These are phyloP conservation scores for Byssothecium circinans DNA, from an alignment of 2,329 filamentous ascomycete genomes.

Conservation along the genomic window DNA sequence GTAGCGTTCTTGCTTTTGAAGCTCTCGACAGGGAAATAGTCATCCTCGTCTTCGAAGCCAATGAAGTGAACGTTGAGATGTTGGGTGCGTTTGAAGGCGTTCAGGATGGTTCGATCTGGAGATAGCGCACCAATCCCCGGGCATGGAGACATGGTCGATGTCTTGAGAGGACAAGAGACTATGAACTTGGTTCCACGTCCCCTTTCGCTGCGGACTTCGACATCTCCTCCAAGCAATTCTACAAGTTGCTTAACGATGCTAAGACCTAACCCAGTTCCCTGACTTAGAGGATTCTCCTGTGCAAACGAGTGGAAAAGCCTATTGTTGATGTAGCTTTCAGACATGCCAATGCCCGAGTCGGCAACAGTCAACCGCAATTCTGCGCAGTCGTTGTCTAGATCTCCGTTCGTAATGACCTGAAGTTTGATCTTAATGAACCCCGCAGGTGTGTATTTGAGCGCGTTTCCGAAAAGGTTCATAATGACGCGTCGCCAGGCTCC, in stretches of 20 bases:
- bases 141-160: slow-evolving; percentile 33
- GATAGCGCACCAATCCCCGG: slow-evolving; percentile 17
- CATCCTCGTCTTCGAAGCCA: slow-evolving; percentile 37
- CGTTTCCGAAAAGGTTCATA: slow-evolving; percentile 46
- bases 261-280: slow-evolving; percentile 45
- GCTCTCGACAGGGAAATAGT: slow-evolving; percentile 32
- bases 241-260: slow-evolving; percentile 45
- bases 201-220: slow-evolving; percentile 41
- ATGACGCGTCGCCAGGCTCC: slow-evolving; percentile 44
- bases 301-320: slow-evolving; percentile 44
- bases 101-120: slow-evolving; percentile 25
- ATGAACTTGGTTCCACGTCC: slow-evolving; percentile 42
- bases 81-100: slow-evolving; percentile 31
- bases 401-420: slow-evolving; percentile 27
- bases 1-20: slow-evolving; percentile 37
- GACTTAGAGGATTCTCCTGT: slow-evolving; percentile 43
- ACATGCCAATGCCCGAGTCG: slow-evolving; percentile 47
- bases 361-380: slow-evolving; percentile 38
- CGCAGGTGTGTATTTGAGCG: slow-evolving; percentile 43
- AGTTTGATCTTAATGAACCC: slow-evolving; percentile 44
- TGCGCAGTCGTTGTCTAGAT: slow-evolving; percentile 24
- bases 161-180: slow-evolving; percentile 39
- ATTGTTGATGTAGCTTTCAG: slow-evolving; percentile 42
- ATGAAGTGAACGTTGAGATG: slow-evolving; percentile 36
- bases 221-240: slow-evolving; percentile 39